A percentile compares a stretch with the other conserved stretches of the same genome.
These are phyloP conservation scores for Rhizopus arrhizus DNA, from an alignment of 371 early-diverging fungal species.

Conservation along the genomic window DNA sequence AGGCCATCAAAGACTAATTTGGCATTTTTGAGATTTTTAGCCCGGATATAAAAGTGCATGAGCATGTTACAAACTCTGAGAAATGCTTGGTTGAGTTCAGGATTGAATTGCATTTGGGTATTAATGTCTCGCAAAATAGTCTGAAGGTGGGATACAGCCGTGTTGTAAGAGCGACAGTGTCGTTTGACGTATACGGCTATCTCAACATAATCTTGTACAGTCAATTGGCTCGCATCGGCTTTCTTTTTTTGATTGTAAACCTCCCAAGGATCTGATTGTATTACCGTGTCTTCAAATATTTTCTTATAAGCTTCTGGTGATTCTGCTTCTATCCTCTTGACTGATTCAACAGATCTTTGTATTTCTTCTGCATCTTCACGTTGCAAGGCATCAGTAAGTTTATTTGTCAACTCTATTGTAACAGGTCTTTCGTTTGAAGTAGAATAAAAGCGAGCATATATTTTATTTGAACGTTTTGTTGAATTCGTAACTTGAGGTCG, in stretches of 20 bases:
- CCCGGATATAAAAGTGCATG: conserved; percentile 29
- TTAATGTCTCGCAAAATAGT: conserved; percentile 28
- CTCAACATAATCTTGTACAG: conserved; percentile 1
- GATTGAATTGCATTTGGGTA: conserved; percentile 9
- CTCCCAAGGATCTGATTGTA: neutral
- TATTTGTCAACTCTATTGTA: too few relatives aligned
- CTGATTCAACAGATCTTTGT: neutral
- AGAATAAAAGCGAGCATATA: too few relatives aligned
- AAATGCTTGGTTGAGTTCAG: conserved; percentile 18
- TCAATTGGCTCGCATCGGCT: neutral
- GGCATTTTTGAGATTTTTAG: conserved; percentile 34
- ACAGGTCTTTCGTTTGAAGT: too few relatives aligned
- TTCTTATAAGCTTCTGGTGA: too few relatives aligned
- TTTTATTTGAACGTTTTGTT: neutral
- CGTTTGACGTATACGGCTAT: neutral
- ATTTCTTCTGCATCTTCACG: too few relatives aligned
- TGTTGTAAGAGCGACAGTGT: neutral
- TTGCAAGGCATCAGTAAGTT: too few relatives aligned
- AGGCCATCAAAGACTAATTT: conserved; percentile 37
- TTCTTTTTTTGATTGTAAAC: neutral
- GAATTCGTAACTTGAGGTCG: neutral
- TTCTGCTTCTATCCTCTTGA: neutral
- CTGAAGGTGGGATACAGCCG: conserved; percentile 23
- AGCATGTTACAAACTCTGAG: conserved; percentile 41
- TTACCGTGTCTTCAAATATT: too few relatives aligned